Evolutionary conservation across 768 basidiomycete species (phyloP), one percentile per base, ranked within the genome.

Genomic region (Boletus coccyginus): DNA sequence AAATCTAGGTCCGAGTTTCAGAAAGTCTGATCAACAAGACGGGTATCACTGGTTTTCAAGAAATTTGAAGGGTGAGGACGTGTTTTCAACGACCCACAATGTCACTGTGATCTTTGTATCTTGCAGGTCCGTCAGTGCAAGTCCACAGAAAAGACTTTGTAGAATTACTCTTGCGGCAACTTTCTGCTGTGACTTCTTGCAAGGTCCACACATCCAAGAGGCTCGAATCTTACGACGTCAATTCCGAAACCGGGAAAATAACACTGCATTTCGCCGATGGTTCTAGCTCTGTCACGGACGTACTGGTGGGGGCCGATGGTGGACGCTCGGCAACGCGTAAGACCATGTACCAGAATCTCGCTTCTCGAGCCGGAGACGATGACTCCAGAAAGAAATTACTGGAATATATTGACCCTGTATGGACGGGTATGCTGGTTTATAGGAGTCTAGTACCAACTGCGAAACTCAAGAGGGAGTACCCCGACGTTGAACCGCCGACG

Each of bases 291-390:
- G 58, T 58, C 0, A 76, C 75, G 33, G 77, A 81, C 50, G 52
- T 80, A 10, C 65, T 81, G 35, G 59, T 80, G 9, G 78, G 75
- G 2, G 69, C 74, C 6, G 79, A 81, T 55, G 79, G 79, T 3
- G 66, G 80, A 53, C 74, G 66, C 21, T 80, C 78, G 1, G 65
- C 61, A 27, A 65, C 68, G 9, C 68, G 75, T 39, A 61, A 46
- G 31, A 59, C 57, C 14, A 66, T 76, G 62, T 66, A 70, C 31
- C 36, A 53, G 43, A 49, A 50, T 2, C 45, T 66, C 5, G 66
- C 61, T 29, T 58, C 58, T 8, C 44, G 39, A 13, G 16, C 33
- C 8, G 17, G 2, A 40, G 53, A 61, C 14, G 54, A 58, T 9
- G 44, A 45, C 9, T 58, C 44, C 16, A 49, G 38, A 41, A 55